Evolutionary conservation across 768 basidiomycete genomes (phyloP).

Genomic region (Podaxis sp.): DNA sequence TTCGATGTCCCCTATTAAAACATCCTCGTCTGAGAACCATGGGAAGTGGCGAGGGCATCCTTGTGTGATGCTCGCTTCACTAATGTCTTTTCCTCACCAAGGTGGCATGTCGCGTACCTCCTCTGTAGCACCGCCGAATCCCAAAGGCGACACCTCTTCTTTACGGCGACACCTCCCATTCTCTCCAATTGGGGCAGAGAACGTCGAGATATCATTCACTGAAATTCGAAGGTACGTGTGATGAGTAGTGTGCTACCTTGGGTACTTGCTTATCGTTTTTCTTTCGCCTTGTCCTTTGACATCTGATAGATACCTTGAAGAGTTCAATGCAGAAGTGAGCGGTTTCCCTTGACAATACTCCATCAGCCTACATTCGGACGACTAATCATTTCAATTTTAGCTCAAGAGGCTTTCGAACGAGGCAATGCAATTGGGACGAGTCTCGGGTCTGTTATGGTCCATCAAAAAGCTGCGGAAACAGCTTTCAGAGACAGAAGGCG

Average conservation of each 20-base stretch:
- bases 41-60: neutral
- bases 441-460: conserved; percentile 4
- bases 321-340: neutral
- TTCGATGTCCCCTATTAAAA: neutral
- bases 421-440: conserved; percentile 1
- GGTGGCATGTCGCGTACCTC: no score
- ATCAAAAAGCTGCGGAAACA: conserved; percentile 2
- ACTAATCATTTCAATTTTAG: neutral
- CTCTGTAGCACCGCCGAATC: neutral
- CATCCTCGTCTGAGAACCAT: neutral
- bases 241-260: neutral
- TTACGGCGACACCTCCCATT: neutral
- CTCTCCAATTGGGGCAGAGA: neutral
- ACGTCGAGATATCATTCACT: neutral
- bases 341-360: neutral
- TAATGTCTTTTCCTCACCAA: neutral
- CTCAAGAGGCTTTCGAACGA: conserved; percentile 2
- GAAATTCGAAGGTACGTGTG: neutral
- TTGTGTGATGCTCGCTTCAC: neutral
- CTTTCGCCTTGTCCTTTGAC: neutral
- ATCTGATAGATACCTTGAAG: neutral
- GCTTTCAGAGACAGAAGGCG: neutral
- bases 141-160: neutral
- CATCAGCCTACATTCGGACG: no score
- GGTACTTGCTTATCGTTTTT: neutral